A percentile compares a stretch with the other conserved stretches of the same genome.
phyloP scores from a whole-genome alignment of 129 eudicot species.

The sunflower (Helianthus annuus) region HanXRQr2.0-SUNRISE NC_035434.2:137954653-137955152 shows the following conservation, averaged over 20 bases:
- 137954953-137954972: conserved; percentile 52
- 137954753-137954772: conserved; percentile 52
- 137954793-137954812: conserved; percentile 55
- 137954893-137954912: conserved; percentile 53
- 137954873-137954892: conserved; percentile 84
- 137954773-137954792: conserved; percentile 52
- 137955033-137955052: background rate
- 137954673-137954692: conserved; percentile 43
- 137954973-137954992: background rate
- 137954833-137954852: conserved; percentile 82
- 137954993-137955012: background rate
- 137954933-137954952: conserved; percentile 64
- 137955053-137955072: background rate
- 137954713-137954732: conserved; percentile 71
- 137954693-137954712: conserved; percentile 63
- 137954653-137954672: too few species aligned
- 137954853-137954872: conserved; percentile 89
- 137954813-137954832: conserved; percentile 75
- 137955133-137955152: conserved; percentile 70
- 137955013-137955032: background rate
- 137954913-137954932: conserved; percentile 57
- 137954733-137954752: conserved; percentile 64
- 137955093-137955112: conserved; percentile 66
- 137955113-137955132: conserved; percentile 49
- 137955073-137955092: conserved; percentile 75